Evolutionary conservation across 139 green algal genomes (phyloP).

Genomic region (Mesotaenium endlicherianum): DNA sequence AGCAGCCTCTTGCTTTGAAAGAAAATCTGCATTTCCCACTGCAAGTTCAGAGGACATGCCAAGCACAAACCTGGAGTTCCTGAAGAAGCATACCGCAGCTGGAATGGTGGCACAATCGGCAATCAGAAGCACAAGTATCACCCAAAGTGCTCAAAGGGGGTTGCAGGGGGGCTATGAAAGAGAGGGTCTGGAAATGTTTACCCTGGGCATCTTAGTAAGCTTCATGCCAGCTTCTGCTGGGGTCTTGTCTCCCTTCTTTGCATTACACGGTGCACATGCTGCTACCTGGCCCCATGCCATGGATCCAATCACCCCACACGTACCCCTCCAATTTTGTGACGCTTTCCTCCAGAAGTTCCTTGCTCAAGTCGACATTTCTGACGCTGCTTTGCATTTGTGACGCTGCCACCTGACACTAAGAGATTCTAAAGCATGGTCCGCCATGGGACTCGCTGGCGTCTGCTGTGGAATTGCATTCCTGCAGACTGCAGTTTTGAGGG

Average conservation of each 20-base stretch:
- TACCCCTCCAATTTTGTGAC: no score
- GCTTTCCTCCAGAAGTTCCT: no score
- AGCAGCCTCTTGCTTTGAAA: background rate
- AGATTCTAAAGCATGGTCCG: no score
- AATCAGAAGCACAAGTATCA: background rate
- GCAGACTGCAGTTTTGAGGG: no score
- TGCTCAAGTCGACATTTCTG: no score
- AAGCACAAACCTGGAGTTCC: background rate
- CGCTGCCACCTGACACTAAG: no score
- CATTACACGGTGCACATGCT: constrained; percentile 15
- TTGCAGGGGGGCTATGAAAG: background rate
- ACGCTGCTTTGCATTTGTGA: no score
- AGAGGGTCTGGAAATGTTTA: background rate
- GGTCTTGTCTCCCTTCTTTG: constrained; percentile 34
- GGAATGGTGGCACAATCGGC: background rate
- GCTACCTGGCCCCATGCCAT: constrained; percentile 28
- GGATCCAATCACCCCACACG: no score
- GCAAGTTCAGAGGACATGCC: background rate
- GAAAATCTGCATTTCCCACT: background rate
- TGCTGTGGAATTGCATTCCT: no score
- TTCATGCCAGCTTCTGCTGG: constrained; percentile 33
- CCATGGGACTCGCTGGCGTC: no score
- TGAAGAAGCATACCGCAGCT: background rate
- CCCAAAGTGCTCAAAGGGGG: background rate
- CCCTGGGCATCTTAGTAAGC: constrained; percentile 25